A percentile compares a stretch with the other conserved stretches of the same genome.
Evolutionary conservation across 129 eudicot species (phyloP).

Genomic region (Centella asiatica): DNA sequence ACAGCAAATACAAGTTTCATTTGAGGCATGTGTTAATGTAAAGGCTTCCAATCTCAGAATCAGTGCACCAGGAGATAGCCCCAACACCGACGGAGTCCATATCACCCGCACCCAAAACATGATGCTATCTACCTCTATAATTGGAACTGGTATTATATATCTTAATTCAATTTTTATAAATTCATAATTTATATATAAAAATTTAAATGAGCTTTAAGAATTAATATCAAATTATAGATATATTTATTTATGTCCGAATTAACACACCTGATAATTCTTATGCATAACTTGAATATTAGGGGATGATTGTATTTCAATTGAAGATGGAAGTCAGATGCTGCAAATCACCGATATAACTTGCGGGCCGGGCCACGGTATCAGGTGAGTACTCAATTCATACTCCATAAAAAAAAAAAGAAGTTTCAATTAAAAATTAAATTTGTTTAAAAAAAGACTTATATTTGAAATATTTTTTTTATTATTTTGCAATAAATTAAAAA

Average conservation of each 20-base stretch:
- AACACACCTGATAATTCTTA: no score
- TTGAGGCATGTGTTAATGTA: conserved; percentile 49
- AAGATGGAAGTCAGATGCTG: conserved; percentile 45
- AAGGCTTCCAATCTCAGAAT: conserved; percentile 39
- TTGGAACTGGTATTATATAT: conserved; percentile 82
- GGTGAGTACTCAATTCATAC: conserved; percentile 21
- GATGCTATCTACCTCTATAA: conserved; percentile 26
- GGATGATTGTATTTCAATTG: conserved; percentile 83
- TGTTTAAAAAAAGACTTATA: no score
- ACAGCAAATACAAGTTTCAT: conserved; percentile 64
- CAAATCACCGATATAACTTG: conserved; percentile 62
- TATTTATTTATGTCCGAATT: no score
- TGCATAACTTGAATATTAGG: no score
- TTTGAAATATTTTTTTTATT: no score
- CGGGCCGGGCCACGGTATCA: conserved; percentile 96
- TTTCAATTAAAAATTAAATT: no score
- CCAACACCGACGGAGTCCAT: conserved; percentile 93
- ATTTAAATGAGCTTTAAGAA: not conserved
- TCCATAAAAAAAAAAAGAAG: no score
- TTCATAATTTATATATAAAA: not conserved
- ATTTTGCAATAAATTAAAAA: no score
- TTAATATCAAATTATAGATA: no score
- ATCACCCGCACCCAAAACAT: conserved; percentile 52
- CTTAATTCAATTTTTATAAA: no score
- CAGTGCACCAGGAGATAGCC: conserved; percentile 62